A percentile compares a stretch with the other conserved stretches of the same genome.
These are phyloP conservation scores for Boletus reticuloceps DNA, from an alignment of 768 basidiomycete species.

Conservation along the genomic window DNA sequence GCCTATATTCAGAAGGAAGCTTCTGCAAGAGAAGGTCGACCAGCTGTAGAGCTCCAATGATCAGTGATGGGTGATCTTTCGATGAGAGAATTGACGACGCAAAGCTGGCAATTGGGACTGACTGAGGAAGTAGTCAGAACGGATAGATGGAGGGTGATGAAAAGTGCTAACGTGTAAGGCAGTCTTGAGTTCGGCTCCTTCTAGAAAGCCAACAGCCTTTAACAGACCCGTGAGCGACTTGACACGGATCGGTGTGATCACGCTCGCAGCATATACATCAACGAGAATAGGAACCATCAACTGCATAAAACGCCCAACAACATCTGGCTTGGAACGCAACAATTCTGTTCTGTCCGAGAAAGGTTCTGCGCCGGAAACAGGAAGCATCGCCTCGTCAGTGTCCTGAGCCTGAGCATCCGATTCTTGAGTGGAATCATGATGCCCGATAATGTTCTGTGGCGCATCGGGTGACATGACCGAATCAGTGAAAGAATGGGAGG, in stretches of 20 bases:
- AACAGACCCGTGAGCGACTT: slow-evolving; percentile 86
- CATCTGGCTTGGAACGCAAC: slow-evolving; percentile 67
- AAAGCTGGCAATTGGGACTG: slow-evolving; percentile 93
- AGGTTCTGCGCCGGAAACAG: slow-evolving; percentile 33
- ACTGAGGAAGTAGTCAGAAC: slow-evolving; percentile 42
- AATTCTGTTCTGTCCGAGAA: slow-evolving; percentile 65
- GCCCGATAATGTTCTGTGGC: slow-evolving; percentile 11
- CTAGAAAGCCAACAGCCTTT: slow-evolving; percentile 89
- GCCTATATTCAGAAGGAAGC: slow-evolving; percentile 79
- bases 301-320: slow-evolving; percentile 82
- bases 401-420: slow-evolving; percentile 43
- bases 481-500: slow-evolving; percentile 29
- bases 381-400: slow-evolving; percentile 35
- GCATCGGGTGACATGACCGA: slow-evolving; percentile 21
- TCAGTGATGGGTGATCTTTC: slow-evolving; percentile 83
- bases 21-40: slow-evolving; percentile 89
- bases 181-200: slow-evolving; percentile 67
- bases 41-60: slow-evolving; percentile 87
- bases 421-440: slow-evolving; percentile 27
- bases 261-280: slow-evolving; percentile 99
- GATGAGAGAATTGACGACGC: slow-evolving; percentile 92
- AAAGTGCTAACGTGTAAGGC: slow-evolving; percentile 68
- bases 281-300: slow-evolving; percentile 91
- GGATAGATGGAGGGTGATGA: background rate
- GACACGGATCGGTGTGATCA: slow-evolving; percentile 79